Percentiles rank a stretch among this genome's conserved stretches.
These are phyloP conservation scores for Cupressus sempervirens DNA, from an alignment of 75 land plant genomes.

Conservation along the genomic window DNA sequence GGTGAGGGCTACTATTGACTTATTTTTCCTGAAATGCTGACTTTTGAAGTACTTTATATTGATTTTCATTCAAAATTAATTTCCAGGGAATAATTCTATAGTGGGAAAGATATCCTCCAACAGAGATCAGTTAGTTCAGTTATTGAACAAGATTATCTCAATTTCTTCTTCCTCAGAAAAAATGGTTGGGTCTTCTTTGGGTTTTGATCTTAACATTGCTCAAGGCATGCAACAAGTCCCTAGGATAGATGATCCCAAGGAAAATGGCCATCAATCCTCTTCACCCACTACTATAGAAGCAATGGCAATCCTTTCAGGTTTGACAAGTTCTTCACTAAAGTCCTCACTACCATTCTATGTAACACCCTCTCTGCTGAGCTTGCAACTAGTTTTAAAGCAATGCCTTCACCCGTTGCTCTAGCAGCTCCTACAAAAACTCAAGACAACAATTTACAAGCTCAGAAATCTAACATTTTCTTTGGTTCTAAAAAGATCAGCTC, in stretches of 20 bases:
- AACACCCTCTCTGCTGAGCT: conserved; percentile 19
- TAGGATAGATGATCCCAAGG: conserved; percentile 9
- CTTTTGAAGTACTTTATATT: neutral
- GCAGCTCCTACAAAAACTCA: neutral
- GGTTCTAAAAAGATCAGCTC: conserved; percentile 15
- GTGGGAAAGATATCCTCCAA: conserved; percentile 22
- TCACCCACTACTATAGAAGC: conserved; percentile 43
- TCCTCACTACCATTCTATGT: conserved; percentile 2
- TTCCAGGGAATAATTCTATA: conserved; percentile 24
- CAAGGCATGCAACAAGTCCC: conserved; percentile 21
- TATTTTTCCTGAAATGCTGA: neutral
- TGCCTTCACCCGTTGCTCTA: neutral
- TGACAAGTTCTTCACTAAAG: conserved; percentile 25
- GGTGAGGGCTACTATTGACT: conserved; percentile 25
- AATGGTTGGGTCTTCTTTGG: conserved; percentile 12
- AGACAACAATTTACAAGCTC: neutral
- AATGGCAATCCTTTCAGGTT: conserved; percentile 49
- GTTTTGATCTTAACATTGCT: conserved; percentile 23
- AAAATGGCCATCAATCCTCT: conserved; percentile 19
- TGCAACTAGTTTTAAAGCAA: neutral
- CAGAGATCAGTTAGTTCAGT: conserved; percentile 39
- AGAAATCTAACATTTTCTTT: neutral
- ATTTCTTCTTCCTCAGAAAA: conserved; percentile 23
- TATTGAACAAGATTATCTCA: conserved; percentile 44
- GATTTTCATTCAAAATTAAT: neutral